Evolutionary conservation across 176 grass and related monocot species (phyloP), one percentile per base, ranked within the genome.

Genomic region (Urochloa ruziziensis): DNA sequence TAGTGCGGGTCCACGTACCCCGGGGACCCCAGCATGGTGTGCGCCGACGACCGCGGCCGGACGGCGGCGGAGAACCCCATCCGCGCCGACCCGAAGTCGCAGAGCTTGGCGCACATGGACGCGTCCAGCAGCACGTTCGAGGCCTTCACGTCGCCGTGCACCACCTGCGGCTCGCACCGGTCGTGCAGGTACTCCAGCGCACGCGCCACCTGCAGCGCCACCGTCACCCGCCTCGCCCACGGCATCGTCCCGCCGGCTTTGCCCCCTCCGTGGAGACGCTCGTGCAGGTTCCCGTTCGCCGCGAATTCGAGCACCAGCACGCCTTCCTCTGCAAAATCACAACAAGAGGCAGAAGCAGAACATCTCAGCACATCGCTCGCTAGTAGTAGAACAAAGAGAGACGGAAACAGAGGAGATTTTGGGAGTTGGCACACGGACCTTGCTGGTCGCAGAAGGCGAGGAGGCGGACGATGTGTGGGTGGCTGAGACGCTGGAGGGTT

Each of bases 1-100:
- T 96, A 99, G 92, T 99, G 91, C 35, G 93, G 96, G 78, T 99
- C 96, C 3, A 99, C 82, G 85, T 99, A 99, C 1, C 96, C 96
- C 0, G 91, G 93, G 7, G 96, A 99, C 4, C 93, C 93, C 10
- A 93, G 83, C 89, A 94, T 89, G 62, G 89, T 80, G 78, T 53
- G 87, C 39, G 75, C 87, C 28, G 90, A 86, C 25, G 89, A 78
- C 56, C 89, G 79, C n/a, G 89, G 87, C 7, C 82, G 89, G 16
- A 99, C 87, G 24, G 89, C 90, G 21, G 96, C 96, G 5, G 96
- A 99, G 89, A 99, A 99, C 0, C 93, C 96, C 86, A 89, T 85
- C 62, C 84, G 81, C 18, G 96, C 85, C 21, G 91, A 99, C 56
- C 96, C 96, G 80, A 99, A 99, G 90, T 99, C 96, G 58, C 96